These are phyloP conservation scores for Syncephalis plumigaleata DNA, from an alignment of 371 early-diverging fungal genomes.

Conservation along the genomic window DNA sequence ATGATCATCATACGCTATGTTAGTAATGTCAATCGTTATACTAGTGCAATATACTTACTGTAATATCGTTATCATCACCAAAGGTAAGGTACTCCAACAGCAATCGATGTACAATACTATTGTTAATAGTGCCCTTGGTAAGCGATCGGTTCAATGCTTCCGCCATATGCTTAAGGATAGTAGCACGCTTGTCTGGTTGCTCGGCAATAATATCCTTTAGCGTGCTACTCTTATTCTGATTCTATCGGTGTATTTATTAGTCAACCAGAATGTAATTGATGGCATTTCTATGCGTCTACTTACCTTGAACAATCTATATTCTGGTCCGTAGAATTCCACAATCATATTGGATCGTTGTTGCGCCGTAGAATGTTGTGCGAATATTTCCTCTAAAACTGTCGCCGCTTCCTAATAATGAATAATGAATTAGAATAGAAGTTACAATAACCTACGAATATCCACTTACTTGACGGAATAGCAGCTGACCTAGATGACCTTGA, in stretches of 20 bases:
- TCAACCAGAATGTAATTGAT: too few relatives aligned
- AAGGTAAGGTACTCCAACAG: slow-evolving; percentile 63
- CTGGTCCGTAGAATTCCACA: slow-evolving; percentile 88
- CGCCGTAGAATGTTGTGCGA: slow-evolving; percentile 59
- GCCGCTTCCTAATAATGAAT: slow-evolving; percentile 61
- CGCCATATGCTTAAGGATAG: slow-evolving; percentile 51
- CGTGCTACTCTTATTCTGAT: slow-evolving; percentile 27
- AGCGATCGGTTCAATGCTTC: slow-evolving; percentile 49
- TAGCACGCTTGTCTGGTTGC: slow-evolving; percentile 58
- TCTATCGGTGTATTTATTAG: too few relatives aligned
- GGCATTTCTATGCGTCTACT: too few relatives aligned
- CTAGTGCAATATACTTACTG: slow-evolving; percentile 22
- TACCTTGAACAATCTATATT: slow-evolving; percentile 71
- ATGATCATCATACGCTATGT: neutral
- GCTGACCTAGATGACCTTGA: slow-evolving; percentile 13
- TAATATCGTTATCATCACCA: slow-evolving; percentile 36
- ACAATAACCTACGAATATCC: too few relatives aligned
- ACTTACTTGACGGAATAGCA: slow-evolving; percentile 8
- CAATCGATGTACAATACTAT: slow-evolving; percentile 75
- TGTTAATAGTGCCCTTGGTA: slow-evolving; percentile 68
- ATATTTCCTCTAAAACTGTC: slow-evolving; percentile 69
- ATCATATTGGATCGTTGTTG: slow-evolving; percentile 55
- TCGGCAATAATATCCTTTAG: slow-evolving; percentile 42
- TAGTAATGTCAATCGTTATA: too few relatives aligned
- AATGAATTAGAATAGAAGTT: neutral